These are phyloP conservation scores for Poa pratensis DNA, from an alignment of 176 grass and related monocot genomes.

Conservation along the genomic window DNA sequence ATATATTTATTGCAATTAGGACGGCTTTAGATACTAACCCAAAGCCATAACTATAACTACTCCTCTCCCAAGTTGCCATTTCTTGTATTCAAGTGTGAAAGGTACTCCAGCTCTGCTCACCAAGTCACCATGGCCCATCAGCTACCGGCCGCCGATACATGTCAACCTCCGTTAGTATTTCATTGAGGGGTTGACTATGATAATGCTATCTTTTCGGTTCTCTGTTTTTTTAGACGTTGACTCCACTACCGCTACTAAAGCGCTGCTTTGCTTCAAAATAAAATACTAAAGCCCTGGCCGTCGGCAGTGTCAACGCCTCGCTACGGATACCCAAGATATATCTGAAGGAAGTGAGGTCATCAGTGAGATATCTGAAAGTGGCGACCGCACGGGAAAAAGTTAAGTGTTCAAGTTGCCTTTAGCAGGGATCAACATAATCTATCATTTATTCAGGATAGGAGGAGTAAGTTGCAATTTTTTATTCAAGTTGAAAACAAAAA, in stretches of 20 bases:
- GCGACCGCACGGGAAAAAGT: no score
- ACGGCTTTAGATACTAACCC: not conserved
- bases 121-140: not conserved
- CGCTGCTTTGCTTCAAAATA: no score
- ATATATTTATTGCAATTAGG: slow-evolving; percentile 27
- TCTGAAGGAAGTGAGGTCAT: no score
- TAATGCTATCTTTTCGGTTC: slow-evolving; percentile 4
- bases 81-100: slow-evolving; percentile 15
- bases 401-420: slow-evolving; percentile 34
- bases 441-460: not conserved
- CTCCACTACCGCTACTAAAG: not conserved
- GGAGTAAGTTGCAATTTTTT: not conserved
- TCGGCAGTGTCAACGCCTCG: slow-evolving; percentile 39
- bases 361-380: no score
- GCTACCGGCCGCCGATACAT: slow-evolving; percentile 34
- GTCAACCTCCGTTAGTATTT: slow-evolving; percentile 8
- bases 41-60: slow-evolving; percentile 12
- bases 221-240: slow-evolving; percentile 35
- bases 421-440: slow-evolving; percentile 9
- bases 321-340: no score
- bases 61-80: slow-evolving; percentile 29
- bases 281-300: not conserved
- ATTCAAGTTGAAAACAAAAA: not conserved
- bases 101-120: not conserved
- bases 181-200: slow-evolving; percentile 31